These are phyloP conservation scores for Aquilaria yunnanensis DNA, from an alignment of 345 rosid genomes.

Conservation along the genomic window DNA sequence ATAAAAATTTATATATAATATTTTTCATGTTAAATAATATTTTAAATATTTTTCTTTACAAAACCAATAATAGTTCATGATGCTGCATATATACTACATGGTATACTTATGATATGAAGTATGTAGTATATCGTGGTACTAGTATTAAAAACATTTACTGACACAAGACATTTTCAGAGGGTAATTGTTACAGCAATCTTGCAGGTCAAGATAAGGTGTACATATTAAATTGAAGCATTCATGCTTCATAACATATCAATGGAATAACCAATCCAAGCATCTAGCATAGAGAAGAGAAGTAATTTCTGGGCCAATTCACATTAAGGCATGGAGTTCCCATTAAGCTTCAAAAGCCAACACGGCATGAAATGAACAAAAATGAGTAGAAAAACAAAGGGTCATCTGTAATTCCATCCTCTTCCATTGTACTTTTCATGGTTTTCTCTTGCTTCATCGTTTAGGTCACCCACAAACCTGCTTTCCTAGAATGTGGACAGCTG, in stretches of 20 bases:
- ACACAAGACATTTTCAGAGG: no score
- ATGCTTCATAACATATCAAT: neutral
- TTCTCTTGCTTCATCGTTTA: neutral
- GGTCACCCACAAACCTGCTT: slow-evolving; percentile 11
- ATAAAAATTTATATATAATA: no score
- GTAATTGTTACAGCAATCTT: no score
- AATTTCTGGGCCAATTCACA: slow-evolving; percentile 9
- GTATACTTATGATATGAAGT: no score
- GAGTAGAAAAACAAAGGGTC: slow-evolving; percentile 11
- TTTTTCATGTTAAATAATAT: no score
- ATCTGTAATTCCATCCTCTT: slow-evolving; percentile 1
- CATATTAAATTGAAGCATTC: no score
- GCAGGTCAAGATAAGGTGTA: no score
- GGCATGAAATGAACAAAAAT: slow-evolving; percentile 6
- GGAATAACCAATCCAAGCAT: slow-evolving; percentile 1
- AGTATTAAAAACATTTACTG: no score
- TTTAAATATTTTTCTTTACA: no score
- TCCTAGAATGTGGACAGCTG: slow-evolving; percentile 14
- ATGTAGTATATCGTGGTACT: no score
- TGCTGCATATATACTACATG: no score
- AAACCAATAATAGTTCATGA: no score
- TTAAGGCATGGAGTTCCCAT: slow-evolving; percentile 5
- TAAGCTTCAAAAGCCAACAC: slow-evolving; percentile 15
- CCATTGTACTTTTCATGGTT: neutral
- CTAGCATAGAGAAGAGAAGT: neutral